phyloP scores from a whole-genome alignment of 164 flowering plant genomes.

The Tinospora cordifolia region DNA sequence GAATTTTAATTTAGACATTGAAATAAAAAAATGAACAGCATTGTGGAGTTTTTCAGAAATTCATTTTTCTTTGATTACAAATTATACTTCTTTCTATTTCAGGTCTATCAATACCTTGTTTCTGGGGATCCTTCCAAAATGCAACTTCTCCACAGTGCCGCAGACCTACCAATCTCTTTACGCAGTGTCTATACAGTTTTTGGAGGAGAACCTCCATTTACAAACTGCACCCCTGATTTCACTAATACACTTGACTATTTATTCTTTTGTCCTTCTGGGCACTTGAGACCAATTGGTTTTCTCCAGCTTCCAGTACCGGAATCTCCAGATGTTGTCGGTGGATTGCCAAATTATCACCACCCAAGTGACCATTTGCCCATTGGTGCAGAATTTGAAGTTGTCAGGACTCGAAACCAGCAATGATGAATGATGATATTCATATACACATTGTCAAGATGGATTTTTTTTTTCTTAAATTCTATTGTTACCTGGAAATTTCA shows the following conservation, averaged over 20 bases:
- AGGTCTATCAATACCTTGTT: conserved; percentile 73
- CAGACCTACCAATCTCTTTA: conserved; percentile 50
- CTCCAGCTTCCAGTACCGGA: conserved; percentile 72
- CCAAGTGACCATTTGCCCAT: conserved; percentile 98
- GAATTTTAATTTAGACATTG: too few species aligned
- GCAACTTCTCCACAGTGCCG: conserved; percentile 20
- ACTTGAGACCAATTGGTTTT: conserved; percentile 55
- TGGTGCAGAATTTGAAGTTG: conserved; percentile 71
- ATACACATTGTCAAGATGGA: background rate
- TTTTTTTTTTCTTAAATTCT: background rate
- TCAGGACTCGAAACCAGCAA: background rate
- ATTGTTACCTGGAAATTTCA: background rate
- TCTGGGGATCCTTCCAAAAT: conserved; percentile 39
- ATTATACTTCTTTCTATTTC: conserved; percentile 15
- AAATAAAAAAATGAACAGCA: background rate
- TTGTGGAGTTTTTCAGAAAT: background rate
- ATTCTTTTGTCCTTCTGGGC: conserved; percentile 53
- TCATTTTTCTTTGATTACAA: background rate
- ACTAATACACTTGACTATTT: conserved; percentile 86
- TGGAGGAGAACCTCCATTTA: conserved; percentile 81
- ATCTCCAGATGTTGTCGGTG: conserved; percentile 62
- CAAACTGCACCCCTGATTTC: conserved; percentile 92
- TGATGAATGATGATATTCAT: background rate
- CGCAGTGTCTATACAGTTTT: conserved; percentile 55
- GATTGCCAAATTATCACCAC: conserved; percentile 73